phyloP scores from a whole-genome alignment of 306 rosid species.

The Purshia tridentata region DNA sequence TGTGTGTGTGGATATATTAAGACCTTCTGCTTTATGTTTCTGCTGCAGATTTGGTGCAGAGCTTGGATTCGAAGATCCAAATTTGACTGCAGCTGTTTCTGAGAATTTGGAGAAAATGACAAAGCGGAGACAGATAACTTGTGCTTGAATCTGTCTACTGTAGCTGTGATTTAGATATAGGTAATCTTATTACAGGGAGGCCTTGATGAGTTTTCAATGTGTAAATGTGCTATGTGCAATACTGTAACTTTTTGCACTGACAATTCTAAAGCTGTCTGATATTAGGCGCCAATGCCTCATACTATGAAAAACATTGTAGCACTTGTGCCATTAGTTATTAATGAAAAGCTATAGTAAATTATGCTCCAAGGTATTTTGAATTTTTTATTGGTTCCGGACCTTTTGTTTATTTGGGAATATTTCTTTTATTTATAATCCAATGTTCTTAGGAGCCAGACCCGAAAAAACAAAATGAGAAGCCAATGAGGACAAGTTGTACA shows the following conservation, averaged over 20 bases:
- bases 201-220: neutral
- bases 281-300: neutral
- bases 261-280: neutral
- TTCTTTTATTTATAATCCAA: neutral
- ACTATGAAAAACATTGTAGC: slow-evolving; percentile 1
- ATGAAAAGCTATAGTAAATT: neutral
- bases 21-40: slow-evolving; percentile 21
- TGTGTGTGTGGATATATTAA: slow-evolving; percentile 12
- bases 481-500: no score
- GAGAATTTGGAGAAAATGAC: slow-evolving; percentile 82
- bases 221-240: slow-evolving; percentile 13
- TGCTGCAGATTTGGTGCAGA: slow-evolving; percentile 64
- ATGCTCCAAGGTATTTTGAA: neutral
- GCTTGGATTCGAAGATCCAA: slow-evolving; percentile 89
- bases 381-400: neutral
- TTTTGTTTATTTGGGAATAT: neutral
- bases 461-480: no score
- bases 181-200: neutral
- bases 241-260: slow-evolving; percentile 15
- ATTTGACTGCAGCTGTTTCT: slow-evolving; percentile 85
- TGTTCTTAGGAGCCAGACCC: no score
- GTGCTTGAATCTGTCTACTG: slow-evolving; percentile 46
- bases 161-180: slow-evolving; percentile 6
- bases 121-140: slow-evolving; percentile 72
- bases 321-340: neutral